Evolutionary conservation across 2,329 filamentous ascomycete genomes (phyloP).

Genomic region (Fusarium ramigenum): DNA sequence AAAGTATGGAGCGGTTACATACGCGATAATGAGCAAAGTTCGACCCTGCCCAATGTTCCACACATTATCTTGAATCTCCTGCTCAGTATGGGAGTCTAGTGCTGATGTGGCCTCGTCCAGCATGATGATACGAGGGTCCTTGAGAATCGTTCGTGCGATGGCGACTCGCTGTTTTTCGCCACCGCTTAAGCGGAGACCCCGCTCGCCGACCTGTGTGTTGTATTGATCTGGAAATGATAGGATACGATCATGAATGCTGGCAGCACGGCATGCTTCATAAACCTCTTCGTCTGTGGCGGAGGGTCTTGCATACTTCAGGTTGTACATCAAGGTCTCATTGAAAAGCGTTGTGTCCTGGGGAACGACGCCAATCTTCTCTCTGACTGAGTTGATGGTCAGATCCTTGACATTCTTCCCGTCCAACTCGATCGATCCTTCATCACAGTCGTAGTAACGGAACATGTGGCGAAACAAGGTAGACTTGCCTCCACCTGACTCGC

Average conservation of each 20-base stretch:
- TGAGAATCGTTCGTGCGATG: conserved; percentile 91
- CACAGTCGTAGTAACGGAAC: conserved; percentile 94
- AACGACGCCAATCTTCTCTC: conserved; percentile 91
- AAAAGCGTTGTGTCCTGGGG: conserved; percentile 96
- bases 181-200: conserved; percentile 85
- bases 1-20: conserved; percentile 50
- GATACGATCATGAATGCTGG: conserved; percentile 93
- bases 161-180: conserved; percentile 95
- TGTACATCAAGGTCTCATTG: conserved; percentile 96
- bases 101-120: conserved; percentile 93
- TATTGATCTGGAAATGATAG: conserved; percentile 89
- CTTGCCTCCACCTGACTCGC: conserved; percentile 96
- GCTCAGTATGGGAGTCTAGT: conserved; percentile 89
- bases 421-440: conserved; percentile 81
- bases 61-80: conserved; percentile 90
- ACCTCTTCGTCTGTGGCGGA: conserved; percentile 83
- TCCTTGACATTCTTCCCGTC: conserved; percentile 87
- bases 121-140: conserved; percentile 90
- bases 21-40: conserved; percentile 95
- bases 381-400: conserved; percentile 91
- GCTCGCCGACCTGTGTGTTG: conserved; percentile 88
- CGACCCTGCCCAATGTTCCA: conserved; percentile 83
- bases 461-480: conserved; percentile 95
- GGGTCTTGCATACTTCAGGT: conserved; percentile 88
- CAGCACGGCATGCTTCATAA: conserved; percentile 81